A percentile compares a stretch with the other conserved stretches of the same genome.
phyloP scores from a whole-genome alignment of 1,284 basidiomycete species.

The Moesziomyces sp. region DNA sequence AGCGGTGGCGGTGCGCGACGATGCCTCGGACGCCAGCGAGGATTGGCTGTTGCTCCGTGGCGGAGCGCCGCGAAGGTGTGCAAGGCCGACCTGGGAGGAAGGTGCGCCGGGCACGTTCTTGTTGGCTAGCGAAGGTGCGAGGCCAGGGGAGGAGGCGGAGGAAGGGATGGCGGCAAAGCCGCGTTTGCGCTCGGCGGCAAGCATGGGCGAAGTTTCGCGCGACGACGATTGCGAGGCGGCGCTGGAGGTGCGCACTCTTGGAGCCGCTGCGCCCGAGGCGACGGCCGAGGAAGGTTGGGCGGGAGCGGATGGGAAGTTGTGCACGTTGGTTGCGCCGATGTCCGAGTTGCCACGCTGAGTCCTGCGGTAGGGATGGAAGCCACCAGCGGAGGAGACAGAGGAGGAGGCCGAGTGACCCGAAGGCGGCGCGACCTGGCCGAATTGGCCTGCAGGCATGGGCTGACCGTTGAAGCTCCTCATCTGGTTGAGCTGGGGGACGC shows the following conservation, averaged over 20 bases:
- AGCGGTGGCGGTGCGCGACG: slow-evolving; percentile 24
- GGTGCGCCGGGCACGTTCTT: slow-evolving; percentile 15
- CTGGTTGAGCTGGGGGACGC: slow-evolving; percentile 33
- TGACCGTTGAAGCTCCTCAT: slow-evolving; percentile 37
- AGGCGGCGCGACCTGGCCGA: slow-evolving; percentile 23
- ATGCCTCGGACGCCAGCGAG: slow-evolving; percentile 30
- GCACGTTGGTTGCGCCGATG: slow-evolving; percentile 27
- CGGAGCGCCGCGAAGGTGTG: slow-evolving; percentile 39
- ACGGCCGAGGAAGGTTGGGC: slow-evolving; percentile 5
- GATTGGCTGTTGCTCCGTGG: slow-evolving; percentile 47
- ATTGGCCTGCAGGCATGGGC: slow-evolving; percentile 21
- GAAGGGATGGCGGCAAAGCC: slow-evolving; percentile 17
- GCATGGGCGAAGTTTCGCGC: slow-evolving; percentile 45
- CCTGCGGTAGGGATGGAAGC: slow-evolving; percentile 61
- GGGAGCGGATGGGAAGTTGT: slow-evolving; percentile 24
- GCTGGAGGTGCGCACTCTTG: slow-evolving; percentile 51
- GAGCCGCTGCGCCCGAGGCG: slow-evolving; percentile 3
- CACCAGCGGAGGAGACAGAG: slow-evolving; percentile 37
- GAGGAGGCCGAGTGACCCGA: slow-evolving; percentile 41
- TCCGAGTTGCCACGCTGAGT: slow-evolving; percentile 47
- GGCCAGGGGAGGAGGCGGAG: slow-evolving; percentile 24
- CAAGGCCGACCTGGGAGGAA: slow-evolving; percentile 39
- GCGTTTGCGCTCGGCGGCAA: slow-evolving; percentile 39
- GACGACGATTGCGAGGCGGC: slow-evolving; percentile 42
- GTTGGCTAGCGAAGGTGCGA: slow-evolving; percentile 5